Percentiles rank a stretch among this genome's conserved stretches.
These are phyloP conservation scores for Benincasa hispida DNA, from an alignment of 306 rosid species.

Conservation along the genomic window DNA sequence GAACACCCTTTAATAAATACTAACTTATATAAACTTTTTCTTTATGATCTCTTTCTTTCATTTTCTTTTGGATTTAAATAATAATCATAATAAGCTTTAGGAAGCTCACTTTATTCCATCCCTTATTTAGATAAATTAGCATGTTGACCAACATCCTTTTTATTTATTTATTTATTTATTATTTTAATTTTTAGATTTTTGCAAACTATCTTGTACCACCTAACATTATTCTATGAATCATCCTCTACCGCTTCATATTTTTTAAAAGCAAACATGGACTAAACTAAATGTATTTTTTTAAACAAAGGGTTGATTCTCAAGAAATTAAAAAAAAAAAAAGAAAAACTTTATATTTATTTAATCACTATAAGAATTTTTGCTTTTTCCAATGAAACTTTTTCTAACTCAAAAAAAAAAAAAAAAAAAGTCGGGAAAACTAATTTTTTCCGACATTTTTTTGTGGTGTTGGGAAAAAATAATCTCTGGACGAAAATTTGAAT, in stretches of 20 bases:
- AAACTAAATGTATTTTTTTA: neutral
- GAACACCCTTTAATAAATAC: no score
- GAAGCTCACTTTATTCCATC: neutral
- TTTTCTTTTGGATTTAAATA: neutral
- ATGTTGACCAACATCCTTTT: neutral
- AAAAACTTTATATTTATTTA: neutral
- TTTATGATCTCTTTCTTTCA: neutral
- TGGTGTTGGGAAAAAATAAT: no score
- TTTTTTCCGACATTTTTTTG: no score
- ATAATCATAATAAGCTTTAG: no score
- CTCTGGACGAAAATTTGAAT: no score
- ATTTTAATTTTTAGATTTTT: neutral
- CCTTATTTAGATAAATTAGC: neutral
- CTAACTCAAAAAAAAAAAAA: no score
- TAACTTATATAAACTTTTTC: neutral
- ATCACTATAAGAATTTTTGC: no score
- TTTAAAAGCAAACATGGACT: neutral
- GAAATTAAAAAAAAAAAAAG: neutral
- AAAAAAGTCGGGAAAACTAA: no score
- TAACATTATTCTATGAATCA: neutral
- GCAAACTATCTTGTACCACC: neutral
- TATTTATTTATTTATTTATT: no score
- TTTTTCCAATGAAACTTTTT: no score
- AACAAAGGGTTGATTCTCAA: neutral
- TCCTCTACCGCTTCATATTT: neutral